These are phyloP conservation scores for Lippia alba DNA, from an alignment of 305 asterid species.

Conservation along the genomic window DNA sequence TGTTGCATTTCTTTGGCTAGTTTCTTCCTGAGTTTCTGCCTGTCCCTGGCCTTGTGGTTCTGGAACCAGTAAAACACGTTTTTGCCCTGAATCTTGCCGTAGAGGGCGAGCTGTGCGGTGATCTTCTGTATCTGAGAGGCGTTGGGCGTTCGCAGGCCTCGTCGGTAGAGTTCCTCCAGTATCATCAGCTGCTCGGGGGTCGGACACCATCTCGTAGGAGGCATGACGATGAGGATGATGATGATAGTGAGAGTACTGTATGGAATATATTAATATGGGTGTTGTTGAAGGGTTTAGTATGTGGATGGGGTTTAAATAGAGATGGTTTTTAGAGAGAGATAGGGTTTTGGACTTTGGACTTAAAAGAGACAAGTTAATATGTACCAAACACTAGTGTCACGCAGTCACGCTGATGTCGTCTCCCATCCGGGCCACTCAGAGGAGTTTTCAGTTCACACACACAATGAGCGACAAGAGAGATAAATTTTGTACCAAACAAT, in stretches of 20 bases:
- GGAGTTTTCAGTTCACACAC: background rate
- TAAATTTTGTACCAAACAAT: constrained; percentile 33
- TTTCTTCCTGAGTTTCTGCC: constrained; percentile 76
- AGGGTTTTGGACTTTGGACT: background rate
- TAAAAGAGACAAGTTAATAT: constrained; percentile 21
- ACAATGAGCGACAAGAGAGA: background rate
- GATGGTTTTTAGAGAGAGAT: no score
- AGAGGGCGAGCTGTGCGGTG: constrained; percentile 69
- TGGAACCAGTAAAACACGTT: constrained; percentile 59
- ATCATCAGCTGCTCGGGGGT: constrained; percentile 84
- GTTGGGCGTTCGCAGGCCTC: constrained; percentile 74
- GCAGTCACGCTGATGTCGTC: no score
- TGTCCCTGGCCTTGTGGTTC: constrained; percentile 69
- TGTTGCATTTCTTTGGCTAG: constrained; percentile 51
- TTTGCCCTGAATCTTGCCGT: constrained; percentile 79
- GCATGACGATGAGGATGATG: no score
- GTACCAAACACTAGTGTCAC: no score
- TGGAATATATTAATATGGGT: background rate
- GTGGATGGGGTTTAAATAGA: no score
- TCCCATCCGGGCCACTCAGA: background rate
- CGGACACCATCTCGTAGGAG: constrained; percentile 74
- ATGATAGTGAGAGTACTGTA: no score
- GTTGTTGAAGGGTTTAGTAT: background rate
- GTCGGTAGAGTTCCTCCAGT: constrained; percentile 71
- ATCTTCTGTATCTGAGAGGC: constrained; percentile 77